Percentiles rank a stretch among this genome's conserved stretches.
Evolutionary conservation across 208 protist species (phyloP).

Genomic region (Acanthamoeba sp.): DNA sequence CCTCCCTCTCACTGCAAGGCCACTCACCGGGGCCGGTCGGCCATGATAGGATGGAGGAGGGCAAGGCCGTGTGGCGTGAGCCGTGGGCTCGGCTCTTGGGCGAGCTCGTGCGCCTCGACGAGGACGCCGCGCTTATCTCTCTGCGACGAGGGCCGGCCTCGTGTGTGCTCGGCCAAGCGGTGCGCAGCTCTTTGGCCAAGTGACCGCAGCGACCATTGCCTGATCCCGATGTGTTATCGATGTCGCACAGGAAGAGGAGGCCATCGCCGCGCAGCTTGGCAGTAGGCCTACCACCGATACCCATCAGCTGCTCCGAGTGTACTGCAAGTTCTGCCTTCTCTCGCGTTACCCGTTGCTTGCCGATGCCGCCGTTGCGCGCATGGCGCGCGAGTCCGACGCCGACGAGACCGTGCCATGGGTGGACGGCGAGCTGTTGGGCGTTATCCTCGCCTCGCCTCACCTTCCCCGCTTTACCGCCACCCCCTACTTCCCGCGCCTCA

Average conservation of each 20-base stretch:
- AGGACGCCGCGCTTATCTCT: neutral
- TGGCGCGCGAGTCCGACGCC: neutral
- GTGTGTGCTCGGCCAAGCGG: neutral
- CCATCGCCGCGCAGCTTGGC: neutral
- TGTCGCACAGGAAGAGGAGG: neutral
- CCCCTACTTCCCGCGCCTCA: neutral
- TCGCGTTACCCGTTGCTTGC: constrained; percentile 8
- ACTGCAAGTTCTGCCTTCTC: constrained; percentile 34
- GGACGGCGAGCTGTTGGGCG: neutral
- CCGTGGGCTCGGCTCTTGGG: neutral
- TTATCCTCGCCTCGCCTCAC: neutral
- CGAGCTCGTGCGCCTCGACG: neutral
- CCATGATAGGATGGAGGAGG: neutral
- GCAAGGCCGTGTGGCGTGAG: neutral
- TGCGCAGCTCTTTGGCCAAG: neutral
- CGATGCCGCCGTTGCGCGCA: neutral
- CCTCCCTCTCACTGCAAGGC: neutral
- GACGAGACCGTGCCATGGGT: neutral
- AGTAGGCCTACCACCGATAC: neutral
- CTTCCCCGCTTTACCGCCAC: neutral
- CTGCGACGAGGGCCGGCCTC: neutral
- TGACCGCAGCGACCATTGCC: too few relatives aligned
- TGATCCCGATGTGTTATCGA: too few relatives aligned
- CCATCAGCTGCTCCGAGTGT: neutral
- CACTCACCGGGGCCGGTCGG: neutral